Conservation (phyloP, 1,284 basidiomycete species). For the Marasmius oreades region DNA sequence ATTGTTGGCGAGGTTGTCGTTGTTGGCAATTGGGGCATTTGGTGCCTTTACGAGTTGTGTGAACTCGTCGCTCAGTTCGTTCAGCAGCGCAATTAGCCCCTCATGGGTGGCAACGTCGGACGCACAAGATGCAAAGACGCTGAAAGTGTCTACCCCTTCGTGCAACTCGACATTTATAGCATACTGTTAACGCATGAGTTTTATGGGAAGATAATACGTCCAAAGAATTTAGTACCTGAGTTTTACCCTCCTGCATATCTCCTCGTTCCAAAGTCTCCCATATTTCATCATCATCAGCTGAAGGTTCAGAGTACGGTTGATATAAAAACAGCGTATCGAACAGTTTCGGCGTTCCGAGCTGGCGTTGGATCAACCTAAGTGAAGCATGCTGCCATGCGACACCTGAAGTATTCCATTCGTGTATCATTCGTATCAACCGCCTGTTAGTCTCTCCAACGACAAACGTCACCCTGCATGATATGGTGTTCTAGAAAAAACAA, state of each 20-base stretch:
- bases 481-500: slow-evolving; percentile 36
- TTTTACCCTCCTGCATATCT: slow-evolving; percentile 28
- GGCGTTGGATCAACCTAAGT: slow-evolving; percentile 39
- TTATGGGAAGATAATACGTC: not conserved
- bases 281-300: slow-evolving; percentile 15
- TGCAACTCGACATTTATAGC: slow-evolving; percentile 43
- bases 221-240: slow-evolving; percentile 32
- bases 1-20: slow-evolving; percentile 8
- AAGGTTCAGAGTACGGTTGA: slow-evolving; percentile 28
- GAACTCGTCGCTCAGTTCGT: slow-evolving; percentile 27
- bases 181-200: slow-evolving; percentile 30
- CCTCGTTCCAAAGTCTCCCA: slow-evolving; percentile 34
- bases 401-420: slow-evolving; percentile 36
- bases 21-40: slow-evolving; percentile 16
- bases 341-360: slow-evolving; percentile 29
- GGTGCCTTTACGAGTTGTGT: slow-evolving; percentile 25
- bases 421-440: slow-evolving; percentile 35
- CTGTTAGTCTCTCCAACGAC: slow-evolving; percentile 25
- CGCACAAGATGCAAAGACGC: slow-evolving; percentile 34
- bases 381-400: slow-evolving; percentile 47
- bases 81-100: slow-evolving; percentile 23
- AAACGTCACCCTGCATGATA: slow-evolving; percentile 41
- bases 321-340: slow-evolving; percentile 48
- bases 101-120: slow-evolving; percentile 25
- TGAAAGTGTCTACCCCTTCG: slow-evolving; percentile 29